These are phyloP conservation scores for Ceratobasidium sp. DNA, from an alignment of 1,284 basidiomycete species.

Conservation along the genomic window DNA sequence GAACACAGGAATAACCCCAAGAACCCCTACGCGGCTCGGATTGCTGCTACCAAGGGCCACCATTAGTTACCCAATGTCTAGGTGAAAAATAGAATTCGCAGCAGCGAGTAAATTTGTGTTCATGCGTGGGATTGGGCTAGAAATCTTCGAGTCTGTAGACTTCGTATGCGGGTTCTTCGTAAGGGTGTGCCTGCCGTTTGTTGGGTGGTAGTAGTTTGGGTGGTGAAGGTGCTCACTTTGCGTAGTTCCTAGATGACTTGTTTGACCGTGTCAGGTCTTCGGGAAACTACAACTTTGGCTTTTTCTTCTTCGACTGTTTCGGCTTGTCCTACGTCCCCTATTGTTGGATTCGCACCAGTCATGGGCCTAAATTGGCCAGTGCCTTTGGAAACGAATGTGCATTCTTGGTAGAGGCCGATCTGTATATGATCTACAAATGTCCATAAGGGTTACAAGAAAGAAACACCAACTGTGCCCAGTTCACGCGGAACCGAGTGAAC, in stretches of 20 bases:
- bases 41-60: conserved; percentile 60
- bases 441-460: too few relatives aligned
- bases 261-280: conserved; percentile 25
- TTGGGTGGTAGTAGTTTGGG: neutral
- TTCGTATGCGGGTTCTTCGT: conserved; percentile 42
- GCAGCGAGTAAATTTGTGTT: neutral
- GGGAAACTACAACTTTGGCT: conserved; percentile 34
- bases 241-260: conserved; percentile 31
- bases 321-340: conserved; percentile 35
- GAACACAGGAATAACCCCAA: conserved; percentile 71
- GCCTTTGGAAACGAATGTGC: conserved; percentile 41
- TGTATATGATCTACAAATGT: neutral
- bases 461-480: conserved; percentile 24
- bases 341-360: conserved; percentile 39
- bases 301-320: conserved; percentile 41
- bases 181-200: conserved; percentile 33
- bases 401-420: conserved; percentile 40
- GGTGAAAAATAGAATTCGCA: conserved; percentile 30
- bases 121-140: neutral
- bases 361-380: conserved; percentile 39
- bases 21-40: conserved; percentile 77
- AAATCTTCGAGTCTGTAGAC: conserved; percentile 42
- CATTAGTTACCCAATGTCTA: conserved; percentile 47
- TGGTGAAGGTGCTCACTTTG: conserved; percentile 10
- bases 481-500: conserved; percentile 17